Evolutionary conservation across 163 green algal genomes (phyloP), one percentile per base, ranked within the genome.

Genomic region (Scenedesmus sp.): DNA sequence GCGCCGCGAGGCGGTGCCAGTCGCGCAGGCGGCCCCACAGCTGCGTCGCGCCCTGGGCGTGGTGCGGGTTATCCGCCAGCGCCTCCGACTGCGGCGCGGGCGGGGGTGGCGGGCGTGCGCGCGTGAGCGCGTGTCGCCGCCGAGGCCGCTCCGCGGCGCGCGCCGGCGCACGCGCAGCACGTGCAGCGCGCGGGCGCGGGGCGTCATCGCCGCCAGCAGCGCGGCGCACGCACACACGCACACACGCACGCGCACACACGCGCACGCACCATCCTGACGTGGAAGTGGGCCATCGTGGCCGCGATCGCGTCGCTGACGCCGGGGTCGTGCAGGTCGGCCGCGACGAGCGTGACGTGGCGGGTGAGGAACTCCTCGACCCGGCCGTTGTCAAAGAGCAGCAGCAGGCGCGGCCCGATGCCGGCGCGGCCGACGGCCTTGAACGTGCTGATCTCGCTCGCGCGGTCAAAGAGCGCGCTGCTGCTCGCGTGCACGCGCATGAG

Each of bases 291-390:
- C 78, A 94, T 66, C n/a, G 89, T 83, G 1, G 69, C 34, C 24
- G 89, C 90, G 3, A 93, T 83, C 18, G 76, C 84, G 3, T 56
- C 62, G 2, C 78, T 80, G 1, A 93, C 60, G 3, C 58, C 31
- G 1, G 84, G 58, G 13, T 70, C 67, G 3, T 75, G 75, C 58
- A 94, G 86, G n/a, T 80, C 76, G 4, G 47, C 58, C 0, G 81
- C 80, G 2, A 50, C 82, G 44, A 94, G 72, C 15, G 75, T 77
- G 0, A 76, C 65, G n/a, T 83, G 65, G 18, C 64, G 86, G 22
- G 77, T 57, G 62, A 94, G 64, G n/a, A 90, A 94, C 75, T 95
- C 83, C 73, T 95, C 91, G 26, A 94, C 76, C 0, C 91, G 80
- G 0, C 88, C 90, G 34, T 92, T 93, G 28, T 20, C 24, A 48